These are phyloP conservation scores for Vigna nakashimae DNA, from an alignment of 306 rosid genomes.

Conservation along the genomic window DNA sequence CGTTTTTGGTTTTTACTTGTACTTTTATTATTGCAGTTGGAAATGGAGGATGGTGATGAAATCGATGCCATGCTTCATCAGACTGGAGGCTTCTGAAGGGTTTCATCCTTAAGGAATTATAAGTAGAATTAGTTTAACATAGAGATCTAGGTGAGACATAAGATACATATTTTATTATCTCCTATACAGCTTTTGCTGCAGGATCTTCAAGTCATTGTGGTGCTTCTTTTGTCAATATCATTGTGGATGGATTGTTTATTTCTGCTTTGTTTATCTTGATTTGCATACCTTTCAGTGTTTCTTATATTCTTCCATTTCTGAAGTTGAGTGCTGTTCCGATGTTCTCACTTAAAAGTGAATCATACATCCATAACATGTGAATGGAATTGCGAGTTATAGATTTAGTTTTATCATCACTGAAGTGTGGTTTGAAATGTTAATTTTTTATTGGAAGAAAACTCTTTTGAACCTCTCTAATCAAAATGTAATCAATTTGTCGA, in stretches of 20 bases:
- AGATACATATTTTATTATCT: conserved; percentile 31
- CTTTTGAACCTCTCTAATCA: no score
- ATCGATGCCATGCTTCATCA: conserved; percentile 89
- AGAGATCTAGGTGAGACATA: conserved; percentile 38
- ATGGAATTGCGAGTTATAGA: no score
- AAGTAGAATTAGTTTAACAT: conserved; percentile 44
- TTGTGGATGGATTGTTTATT: conserved; percentile 32
- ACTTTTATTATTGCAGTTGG: conserved; percentile 57
- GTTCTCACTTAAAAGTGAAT: no score
- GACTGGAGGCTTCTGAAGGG: conserved; percentile 67
- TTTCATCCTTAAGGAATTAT: conserved; percentile 8
- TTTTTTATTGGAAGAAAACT: no score
- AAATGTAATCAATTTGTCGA: no score
- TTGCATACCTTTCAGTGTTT: no score
- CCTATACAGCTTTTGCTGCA: conserved; percentile 30
- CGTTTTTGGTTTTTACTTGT: not conserved
- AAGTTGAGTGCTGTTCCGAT: no score
- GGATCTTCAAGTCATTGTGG: conserved; percentile 33
- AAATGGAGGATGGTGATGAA: conserved; percentile 93
- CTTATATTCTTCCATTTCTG: no score
- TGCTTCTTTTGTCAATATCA: conserved; percentile 50
- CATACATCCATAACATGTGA: no score
- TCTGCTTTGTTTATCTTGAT: not conserved
- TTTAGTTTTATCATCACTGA: no score
- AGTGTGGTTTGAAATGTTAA: no score